Conservation (phyloP, 1,284 basidiomycete species). For the Ustilago curta region DNA sequence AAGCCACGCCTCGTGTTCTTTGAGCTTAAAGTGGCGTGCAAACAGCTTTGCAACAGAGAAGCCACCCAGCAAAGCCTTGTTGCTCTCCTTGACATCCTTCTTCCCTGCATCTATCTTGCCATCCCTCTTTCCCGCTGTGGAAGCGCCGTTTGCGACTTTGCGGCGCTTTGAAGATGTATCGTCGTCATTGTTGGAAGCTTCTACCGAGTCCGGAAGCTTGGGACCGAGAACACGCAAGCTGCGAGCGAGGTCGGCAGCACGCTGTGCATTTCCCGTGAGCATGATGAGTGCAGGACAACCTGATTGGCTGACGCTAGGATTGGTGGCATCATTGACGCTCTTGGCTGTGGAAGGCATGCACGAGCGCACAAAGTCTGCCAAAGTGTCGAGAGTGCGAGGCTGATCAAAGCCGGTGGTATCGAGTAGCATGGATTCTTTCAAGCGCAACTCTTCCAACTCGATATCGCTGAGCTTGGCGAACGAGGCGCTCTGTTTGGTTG, state of each 20-base stretch:
- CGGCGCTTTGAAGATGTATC: constrained; percentile 31
- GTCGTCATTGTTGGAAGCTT: constrained; percentile 21
- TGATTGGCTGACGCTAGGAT: constrained; percentile 20
- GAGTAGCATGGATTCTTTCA: constrained; percentile 49
- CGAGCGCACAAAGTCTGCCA: constrained; percentile 47
- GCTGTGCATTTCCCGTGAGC: constrained; percentile 62
- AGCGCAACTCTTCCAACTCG: constrained; percentile 58
- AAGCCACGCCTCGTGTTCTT: constrained; percentile 62
- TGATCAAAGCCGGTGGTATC: constrained; percentile 42
- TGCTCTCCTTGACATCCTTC: constrained; percentile 19
- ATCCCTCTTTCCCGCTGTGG: constrained; percentile 9
- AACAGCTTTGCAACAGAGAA: constrained; percentile 64
- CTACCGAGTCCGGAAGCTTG: constrained; percentile 13
- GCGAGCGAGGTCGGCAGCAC: constrained; percentile 61
- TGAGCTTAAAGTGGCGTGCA: constrained; percentile 66
- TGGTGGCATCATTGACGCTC: constrained; percentile 23
- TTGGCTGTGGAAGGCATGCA: constrained; percentile 36
- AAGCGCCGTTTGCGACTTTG: constrained; percentile 18
- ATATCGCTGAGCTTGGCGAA: constrained; percentile 60
- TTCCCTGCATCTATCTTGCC: constrained; percentile 12
- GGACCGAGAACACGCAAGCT: constrained; percentile 50
- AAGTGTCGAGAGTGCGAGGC: constrained; percentile 31
- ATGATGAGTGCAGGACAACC: constrained; percentile 54
- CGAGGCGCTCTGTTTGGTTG: constrained; percentile 43
- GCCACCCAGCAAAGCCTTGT: constrained; percentile 27